These are phyloP conservation scores for Coemansia sp. DNA, from an alignment of 192 early-diverging fungal genomes.

Conservation along the genomic window DNA sequence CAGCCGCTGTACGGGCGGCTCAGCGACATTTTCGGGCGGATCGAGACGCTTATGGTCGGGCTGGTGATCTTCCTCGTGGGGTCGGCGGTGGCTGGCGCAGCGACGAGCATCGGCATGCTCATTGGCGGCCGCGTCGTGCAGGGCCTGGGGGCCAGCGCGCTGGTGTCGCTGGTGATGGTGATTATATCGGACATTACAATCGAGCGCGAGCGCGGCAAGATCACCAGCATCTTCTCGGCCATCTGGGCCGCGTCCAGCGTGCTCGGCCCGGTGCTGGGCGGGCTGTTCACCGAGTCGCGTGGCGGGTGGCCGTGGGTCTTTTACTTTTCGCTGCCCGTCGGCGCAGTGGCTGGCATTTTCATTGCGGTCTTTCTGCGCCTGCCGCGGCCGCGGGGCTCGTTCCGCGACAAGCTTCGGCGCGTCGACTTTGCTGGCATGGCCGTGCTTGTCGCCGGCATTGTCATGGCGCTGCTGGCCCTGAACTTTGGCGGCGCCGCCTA, in stretches of 20 bases:
- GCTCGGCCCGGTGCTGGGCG: slow-evolving; percentile 63
- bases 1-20: slow-evolving; percentile 78
- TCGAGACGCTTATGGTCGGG: slow-evolving; percentile 59
- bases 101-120: slow-evolving; percentile 65
- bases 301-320: slow-evolving; percentile 61
- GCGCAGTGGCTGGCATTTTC: slow-evolving; percentile 43
- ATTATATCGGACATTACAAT: slow-evolving; percentile 71
- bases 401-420: slow-evolving; percentile 58
- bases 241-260: slow-evolving; percentile 65
- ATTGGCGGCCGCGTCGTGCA: slow-evolving; percentile 67
- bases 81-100: slow-evolving; percentile 58
- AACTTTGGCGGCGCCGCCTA: slow-evolving; percentile 75
- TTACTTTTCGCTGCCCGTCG: slow-evolving; percentile 61
- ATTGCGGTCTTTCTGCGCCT: slow-evolving; percentile 41
- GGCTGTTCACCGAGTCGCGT: slow-evolving; percentile 57
- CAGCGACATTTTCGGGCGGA: slow-evolving; percentile 85
- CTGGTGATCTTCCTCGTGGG: slow-evolving; percentile 57
- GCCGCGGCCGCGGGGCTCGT: slow-evolving; percentile 37
- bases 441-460: slow-evolving; percentile 60
- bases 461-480: slow-evolving; percentile 72
- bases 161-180: slow-evolving; percentile 65
- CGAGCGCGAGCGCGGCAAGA: slow-evolving; percentile 63
- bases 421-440: slow-evolving; percentile 70
- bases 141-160: slow-evolving; percentile 68
- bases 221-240: slow-evolving; percentile 59